A percentile compares a stretch with the other conserved stretches of the same genome.
Conservation (phyloP, 2,329 filamentous ascomycete genomes). For the Uncinocarpus reesii region DNA sequence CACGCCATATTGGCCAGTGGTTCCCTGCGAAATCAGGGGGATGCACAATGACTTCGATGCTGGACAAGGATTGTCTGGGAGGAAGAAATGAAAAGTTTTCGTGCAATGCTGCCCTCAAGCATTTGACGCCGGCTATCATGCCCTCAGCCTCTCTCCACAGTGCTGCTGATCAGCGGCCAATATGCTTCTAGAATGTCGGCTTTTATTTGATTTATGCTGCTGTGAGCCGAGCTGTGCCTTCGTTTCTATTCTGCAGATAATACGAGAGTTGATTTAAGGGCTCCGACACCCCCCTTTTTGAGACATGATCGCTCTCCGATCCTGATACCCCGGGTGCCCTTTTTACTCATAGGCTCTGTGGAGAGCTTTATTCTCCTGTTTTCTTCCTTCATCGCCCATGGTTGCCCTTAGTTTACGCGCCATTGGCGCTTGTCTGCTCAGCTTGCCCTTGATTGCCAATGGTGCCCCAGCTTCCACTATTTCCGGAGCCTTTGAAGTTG, state of each 20-base stretch:
- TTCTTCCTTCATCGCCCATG: constrained; percentile 1
- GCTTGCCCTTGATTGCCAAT: constrained; percentile 10
- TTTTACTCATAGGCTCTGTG: background rate
- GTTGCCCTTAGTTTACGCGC: constrained; percentile 12
- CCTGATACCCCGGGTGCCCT: background rate
- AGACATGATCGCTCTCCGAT: background rate
- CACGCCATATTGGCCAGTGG: background rate
- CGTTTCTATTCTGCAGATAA: background rate
- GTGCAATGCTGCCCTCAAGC: background rate
- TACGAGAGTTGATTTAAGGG: background rate
- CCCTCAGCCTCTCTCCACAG: background rate
- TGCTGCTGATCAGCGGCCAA: background rate
- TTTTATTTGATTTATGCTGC: background rate
- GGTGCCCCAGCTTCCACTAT: constrained; percentile 11
- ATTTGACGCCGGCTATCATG: background rate
- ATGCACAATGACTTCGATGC: background rate
- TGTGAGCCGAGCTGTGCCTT: background rate
- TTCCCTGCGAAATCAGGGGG: background rate
- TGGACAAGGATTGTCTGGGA: no score
- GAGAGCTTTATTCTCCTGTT: background rate
- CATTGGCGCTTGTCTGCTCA: constrained; percentile 13
- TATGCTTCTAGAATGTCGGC: constrained; percentile 2
- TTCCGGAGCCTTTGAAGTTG: background rate
- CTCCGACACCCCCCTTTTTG: background rate
- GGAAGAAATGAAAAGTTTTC: background rate